A percentile compares a stretch with the other conserved stretches of the same genome.
Evolutionary conservation across 129 eudicot genomes (phyloP).

Genomic region (Escallonia herrerae): DNA sequence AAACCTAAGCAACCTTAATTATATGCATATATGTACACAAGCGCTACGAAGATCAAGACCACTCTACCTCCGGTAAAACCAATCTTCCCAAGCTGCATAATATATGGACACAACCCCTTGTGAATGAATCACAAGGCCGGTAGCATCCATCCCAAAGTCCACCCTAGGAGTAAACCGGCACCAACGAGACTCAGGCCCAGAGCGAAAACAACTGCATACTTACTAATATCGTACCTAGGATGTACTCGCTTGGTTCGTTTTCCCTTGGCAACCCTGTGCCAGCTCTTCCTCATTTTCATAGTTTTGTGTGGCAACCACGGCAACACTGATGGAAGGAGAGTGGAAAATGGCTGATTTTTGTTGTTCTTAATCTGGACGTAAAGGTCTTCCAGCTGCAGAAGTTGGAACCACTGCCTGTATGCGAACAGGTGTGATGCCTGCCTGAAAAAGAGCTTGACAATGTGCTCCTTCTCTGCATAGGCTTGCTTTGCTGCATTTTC

Average conservation of each 20-base stretch:
- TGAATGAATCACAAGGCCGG: conserved; percentile 19
- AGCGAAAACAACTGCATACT: conserved; percentile 63
- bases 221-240: conserved; percentile 32
- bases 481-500: conserved; percentile 85
- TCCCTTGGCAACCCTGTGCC: conserved; percentile 26
- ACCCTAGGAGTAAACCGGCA: conserved; percentile 85
- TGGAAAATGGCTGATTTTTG: conserved; percentile 23
- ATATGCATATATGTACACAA: not conserved
- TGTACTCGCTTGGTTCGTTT: conserved; percentile 30
- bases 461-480: conserved; percentile 67
- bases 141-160: conserved; percentile 87
- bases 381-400: conserved; percentile 74
- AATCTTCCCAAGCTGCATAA: not conserved
- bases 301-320: conserved; percentile 51
- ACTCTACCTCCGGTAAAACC: not conserved
- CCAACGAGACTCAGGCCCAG: conserved; percentile 86
- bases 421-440: conserved; percentile 87
- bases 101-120: not conserved
- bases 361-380: conserved; percentile 43
- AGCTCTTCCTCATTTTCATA: conserved; percentile 21
- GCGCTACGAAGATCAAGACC: not conserved
- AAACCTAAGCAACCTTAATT: not conserved
- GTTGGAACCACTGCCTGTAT: conserved; percentile 84
- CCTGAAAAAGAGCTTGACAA: conserved; percentile 64
- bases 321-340: conserved; percentile 27